Base-by-base conservation (phyloP, 768 basidiomycete species). In the Tricholomella constricta region DNA sequence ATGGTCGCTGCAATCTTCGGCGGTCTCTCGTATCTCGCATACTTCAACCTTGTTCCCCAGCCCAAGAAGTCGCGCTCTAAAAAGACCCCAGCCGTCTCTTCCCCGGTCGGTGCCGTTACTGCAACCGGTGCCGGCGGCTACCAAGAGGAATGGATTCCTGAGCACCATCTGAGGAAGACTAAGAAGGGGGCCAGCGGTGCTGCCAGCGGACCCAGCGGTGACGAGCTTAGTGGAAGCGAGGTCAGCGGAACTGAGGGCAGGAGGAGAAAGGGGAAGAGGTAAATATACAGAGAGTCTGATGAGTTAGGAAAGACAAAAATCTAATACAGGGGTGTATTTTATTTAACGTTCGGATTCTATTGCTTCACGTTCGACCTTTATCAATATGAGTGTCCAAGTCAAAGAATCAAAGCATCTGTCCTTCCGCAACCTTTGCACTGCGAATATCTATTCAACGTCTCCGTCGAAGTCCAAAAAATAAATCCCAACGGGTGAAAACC, bases 81-180 rank as follows among this genome's bases (percentile, higher is more conserved):
- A 58, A 83, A 80, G 57, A 59, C 78, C 19, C 54, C 72, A 7
- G 64, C 76, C 6, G 74, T 81, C 47, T 84, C 80, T 51, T 69
- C 82, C 4, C 81, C 87, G 8, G 78, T 80, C 32, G 78, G 78
- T 25, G 57, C 81, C 7, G 79, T 80, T 31, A 86, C 86, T 6
- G 84, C 85, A 27, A 83, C 83, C 20, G 82, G 84, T 31, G 78
- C 84, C 2, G 80, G 84, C 34, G 85, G 83, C 38, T 92, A 93
- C 60, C 83, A 89, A 62, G 89, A 93, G 64, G 91, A 94, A 63
- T 94, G 91, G 91, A 94, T 94, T 59, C 91, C 91, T n/a, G 88
- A 88, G 59, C 89, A 91, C 63, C 91, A 93, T 62, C 73, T 91
- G 55, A 88, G 82, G 75, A 88, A 89, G 68, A 52, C 71, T 27